Percentiles rank a stretch among this genome's conserved stretches.
phyloP scores from a whole-genome alignment of 805 yeast genomes.

The Yarrowia porcina region DNA sequence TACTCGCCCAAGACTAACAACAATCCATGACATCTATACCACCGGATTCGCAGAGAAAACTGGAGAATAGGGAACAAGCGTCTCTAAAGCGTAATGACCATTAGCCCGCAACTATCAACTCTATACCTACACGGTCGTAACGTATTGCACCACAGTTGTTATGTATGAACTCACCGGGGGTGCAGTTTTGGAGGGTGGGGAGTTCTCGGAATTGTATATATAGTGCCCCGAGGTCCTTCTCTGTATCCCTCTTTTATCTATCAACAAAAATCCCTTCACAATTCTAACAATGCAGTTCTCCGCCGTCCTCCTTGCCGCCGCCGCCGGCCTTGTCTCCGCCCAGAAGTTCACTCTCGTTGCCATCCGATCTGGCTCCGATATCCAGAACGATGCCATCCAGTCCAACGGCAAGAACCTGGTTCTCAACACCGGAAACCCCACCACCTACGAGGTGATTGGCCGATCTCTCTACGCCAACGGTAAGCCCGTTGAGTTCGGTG shows the following conservation, averaged over 20 bases:
- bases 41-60: too few relatives aligned
- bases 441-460: conserved; percentile 1
- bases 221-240: neutral
- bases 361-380: conserved; percentile 22
- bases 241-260: neutral
- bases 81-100: neutral
- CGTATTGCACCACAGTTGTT: neutral
- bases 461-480: conserved; percentile 5
- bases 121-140: neutral
- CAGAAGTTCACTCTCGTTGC: conserved; percentile 13
- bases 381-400: conserved; percentile 8
- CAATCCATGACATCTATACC: too few relatives aligned
- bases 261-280: neutral
- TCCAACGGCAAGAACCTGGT: neutral
- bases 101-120: neutral
- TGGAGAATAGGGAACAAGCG: neutral
- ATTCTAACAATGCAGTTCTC: neutral
- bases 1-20: too few relatives aligned
- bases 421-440: neutral
- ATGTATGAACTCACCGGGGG: neutral
- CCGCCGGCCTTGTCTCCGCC: conserved; percentile 16
- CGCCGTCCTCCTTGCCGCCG: conserved; percentile 5
- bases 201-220: neutral
- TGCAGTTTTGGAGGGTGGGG: neutral
- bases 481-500: conserved; percentile 9